A percentile compares a stretch with the other conserved stretches of the same genome.
Conservation (phyloP, 306 rosid genomes). For the Corylus americana region DNA sequence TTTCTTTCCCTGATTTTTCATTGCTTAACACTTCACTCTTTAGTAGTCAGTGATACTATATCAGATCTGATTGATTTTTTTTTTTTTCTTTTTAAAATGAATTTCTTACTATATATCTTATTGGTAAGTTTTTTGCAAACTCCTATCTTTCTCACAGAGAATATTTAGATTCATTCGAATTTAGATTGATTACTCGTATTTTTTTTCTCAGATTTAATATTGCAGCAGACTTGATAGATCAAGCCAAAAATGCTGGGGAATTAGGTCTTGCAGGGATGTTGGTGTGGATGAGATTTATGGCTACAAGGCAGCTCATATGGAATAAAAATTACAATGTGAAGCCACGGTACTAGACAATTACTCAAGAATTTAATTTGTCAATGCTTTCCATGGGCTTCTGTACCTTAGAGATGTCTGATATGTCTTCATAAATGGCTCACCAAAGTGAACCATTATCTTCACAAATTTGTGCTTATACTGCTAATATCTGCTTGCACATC, state of each 20-base stretch:
- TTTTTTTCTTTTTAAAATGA: background rate
- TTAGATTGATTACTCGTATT: slow-evolving; percentile 25
- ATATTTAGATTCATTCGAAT: slow-evolving; percentile 27
- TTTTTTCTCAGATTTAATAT: slow-evolving; percentile 76
- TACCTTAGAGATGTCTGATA: slow-evolving; percentile 15
- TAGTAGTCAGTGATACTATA: background rate
- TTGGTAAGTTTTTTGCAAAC: slow-evolving; percentile 20
- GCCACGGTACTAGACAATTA: slow-evolving; percentile 71
- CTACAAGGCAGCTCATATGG: slow-evolving; percentile 96
- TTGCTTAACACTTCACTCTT: background rate
- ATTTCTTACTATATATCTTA: slow-evolving; percentile 7
- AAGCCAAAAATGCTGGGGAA: slow-evolving; percentile 78
- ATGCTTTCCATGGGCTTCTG: slow-evolving; percentile 11
- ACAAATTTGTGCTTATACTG: background rate
- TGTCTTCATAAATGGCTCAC: slow-evolving; percentile 8
- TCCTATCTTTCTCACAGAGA: slow-evolving; percentile 11
- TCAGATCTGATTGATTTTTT: background rate
- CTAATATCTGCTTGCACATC: slow-evolving; percentile 21
- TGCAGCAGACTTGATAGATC: slow-evolving; percentile 79
- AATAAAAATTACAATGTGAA: slow-evolving; percentile 98
- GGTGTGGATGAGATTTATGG: slow-evolving; percentile 99
- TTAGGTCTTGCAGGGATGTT: slow-evolving; percentile 81
- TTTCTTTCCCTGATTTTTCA: background rate
- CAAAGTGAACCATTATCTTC: slow-evolving; percentile 11
- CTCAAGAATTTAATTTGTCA: slow-evolving; percentile 15